Base-by-base conservation (phyloP, 140 eudicot genomes). In the Cichorium intybus region DNA sequence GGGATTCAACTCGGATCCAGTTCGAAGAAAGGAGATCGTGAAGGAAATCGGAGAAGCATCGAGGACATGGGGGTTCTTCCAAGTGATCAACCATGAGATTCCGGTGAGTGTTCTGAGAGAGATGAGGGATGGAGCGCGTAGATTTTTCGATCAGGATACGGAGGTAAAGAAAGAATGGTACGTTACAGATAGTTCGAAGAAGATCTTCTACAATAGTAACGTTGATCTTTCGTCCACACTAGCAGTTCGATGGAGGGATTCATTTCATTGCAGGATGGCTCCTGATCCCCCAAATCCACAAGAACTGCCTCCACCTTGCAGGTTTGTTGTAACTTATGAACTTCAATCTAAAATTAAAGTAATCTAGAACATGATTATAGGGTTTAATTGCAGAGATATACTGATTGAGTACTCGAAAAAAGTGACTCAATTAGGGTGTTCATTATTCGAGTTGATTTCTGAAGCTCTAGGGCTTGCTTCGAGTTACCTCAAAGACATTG, bases 21-120 rank as follows among this genome's bases (percentile, higher is more conserved):
- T 60, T 33, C 54, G 73, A 62, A 54, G 85, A 60, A 57, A 46
- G 12, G 70, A 54, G 53, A 75, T 76, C 1, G 78, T 68, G 26
- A 68, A 59, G 7, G 80, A 79, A 50, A 64, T 83, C 5, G 21
- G 29, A 52, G 59, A 63, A 51, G 89, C 89, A 10, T 72, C 78
- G 1, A 49, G 47, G 24, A 52, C 58, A 0, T 83, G 80, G 82
- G 89, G 89, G 0, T 79, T 68, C 50, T 83, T 79, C 64, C 89
- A 79, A 60, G 70, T 83, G 56, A 68, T 79, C 34, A 79, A 79
- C 74, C 89, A 83, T 69, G 85, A 67, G 48, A 65, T 83, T 47
- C 81, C 80, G 10, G 69, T 24, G 56, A 58, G 31, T 21, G 63
- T 75, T 49, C 18, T 75, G 43, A 56, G 59, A 10, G 79, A 71